A percentile compares a stretch with the other conserved stretches of the same genome.
Conservation (phyloP, 352 stramenopile species). For the Phytophthora cajani region DNA sequence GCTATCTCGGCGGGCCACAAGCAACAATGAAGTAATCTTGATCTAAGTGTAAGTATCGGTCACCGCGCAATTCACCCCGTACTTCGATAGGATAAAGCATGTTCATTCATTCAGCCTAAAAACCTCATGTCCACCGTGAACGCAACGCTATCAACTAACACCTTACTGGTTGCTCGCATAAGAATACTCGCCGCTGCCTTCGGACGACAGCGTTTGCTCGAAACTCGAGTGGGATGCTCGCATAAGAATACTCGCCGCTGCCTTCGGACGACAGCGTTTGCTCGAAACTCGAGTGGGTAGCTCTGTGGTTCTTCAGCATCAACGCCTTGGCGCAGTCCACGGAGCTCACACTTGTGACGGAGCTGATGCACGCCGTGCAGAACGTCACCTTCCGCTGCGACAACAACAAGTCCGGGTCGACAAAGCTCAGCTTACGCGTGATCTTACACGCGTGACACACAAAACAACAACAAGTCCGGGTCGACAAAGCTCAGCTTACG, state of each 20-base stretch:
- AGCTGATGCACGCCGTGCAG: constrained; percentile 34
- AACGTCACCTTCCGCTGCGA: constrained; percentile 44
- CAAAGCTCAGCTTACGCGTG: constrained; percentile 25
- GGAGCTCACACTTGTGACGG: constrained; percentile 26
- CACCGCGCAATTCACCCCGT: no score
- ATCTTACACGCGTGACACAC: constrained; percentile 22
- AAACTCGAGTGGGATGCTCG: not conserved
- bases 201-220: not conserved
- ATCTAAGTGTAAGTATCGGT: no score
- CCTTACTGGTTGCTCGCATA: not conserved
- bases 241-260: not conserved
- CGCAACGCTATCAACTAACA: not conserved
- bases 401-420: constrained; percentile 34
- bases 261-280: not conserved
- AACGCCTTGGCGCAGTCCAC: not conserved
- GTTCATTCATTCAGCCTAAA: no score
- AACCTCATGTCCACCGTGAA: not conserved
- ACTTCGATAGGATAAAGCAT: no score
- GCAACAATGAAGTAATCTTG: no score
- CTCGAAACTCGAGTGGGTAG: not conserved
- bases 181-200: not conserved
- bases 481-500: constrained; percentile 34
- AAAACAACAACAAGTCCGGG: constrained; percentile 31
- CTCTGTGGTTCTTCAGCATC: not conserved
- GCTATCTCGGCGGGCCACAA: no score